Conservation (phyloP, 2,329 filamentous ascomycete genomes). For the Botrytis aclada region DNA sequence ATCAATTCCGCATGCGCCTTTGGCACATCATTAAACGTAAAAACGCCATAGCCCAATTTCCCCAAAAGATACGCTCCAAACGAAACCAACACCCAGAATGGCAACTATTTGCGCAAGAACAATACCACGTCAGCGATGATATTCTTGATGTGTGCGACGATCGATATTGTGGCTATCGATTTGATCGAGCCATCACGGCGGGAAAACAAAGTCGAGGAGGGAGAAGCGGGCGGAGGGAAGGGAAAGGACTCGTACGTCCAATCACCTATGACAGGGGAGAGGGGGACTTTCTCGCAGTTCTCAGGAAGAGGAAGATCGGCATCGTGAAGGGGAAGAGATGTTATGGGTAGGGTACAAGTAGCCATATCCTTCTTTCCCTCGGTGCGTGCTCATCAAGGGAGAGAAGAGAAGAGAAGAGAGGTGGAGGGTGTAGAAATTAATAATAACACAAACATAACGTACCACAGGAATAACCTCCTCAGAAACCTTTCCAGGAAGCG, state of each 20-base stretch:
- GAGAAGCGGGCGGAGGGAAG: conserved; percentile 10
- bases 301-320: background rate
- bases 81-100: conserved; percentile 86
- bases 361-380: conserved; percentile 13
- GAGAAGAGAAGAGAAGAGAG: background rate
- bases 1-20: conserved; percentile 87
- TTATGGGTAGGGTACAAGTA: conserved; percentile 6
- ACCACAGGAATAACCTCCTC: conserved; percentile 86
- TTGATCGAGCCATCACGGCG: conserved; percentile 14
- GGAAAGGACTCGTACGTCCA: conserved; percentile 19
- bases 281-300: conserved; percentile 7
- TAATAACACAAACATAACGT: conserved; percentile 42
- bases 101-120: conserved; percentile 57
- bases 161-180: conserved; percentile 12
- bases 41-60: conserved; percentile 85
- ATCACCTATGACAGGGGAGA: background rate
- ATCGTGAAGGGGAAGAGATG: background rate
- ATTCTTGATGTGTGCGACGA: conserved; percentile 16
- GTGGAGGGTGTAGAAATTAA: background rate
- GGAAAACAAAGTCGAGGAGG: conserved; percentile 16
- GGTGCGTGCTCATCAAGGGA: conserved; percentile 9
- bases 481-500: conserved; percentile 74
- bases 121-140: conserved; percentile 15
- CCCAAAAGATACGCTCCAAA: conserved; percentile 91
- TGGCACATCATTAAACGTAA: conserved; percentile 96